Evolutionary conservation across 2,329 filamentous ascomycete genomes (phyloP).

Genomic region (Cordyceps tenuipes): DNA sequence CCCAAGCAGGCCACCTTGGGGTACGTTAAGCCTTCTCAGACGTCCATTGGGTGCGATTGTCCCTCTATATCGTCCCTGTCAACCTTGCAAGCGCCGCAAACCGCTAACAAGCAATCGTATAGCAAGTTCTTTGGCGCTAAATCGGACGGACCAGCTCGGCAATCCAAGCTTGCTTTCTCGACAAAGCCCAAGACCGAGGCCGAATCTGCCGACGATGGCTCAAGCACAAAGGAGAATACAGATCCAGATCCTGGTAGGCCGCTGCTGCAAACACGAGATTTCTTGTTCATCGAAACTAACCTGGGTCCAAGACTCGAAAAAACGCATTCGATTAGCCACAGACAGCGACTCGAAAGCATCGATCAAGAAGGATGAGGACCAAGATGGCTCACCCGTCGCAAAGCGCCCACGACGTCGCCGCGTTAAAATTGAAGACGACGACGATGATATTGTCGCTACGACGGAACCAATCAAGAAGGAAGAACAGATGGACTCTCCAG

Average conservation of each 20-base stretch:
- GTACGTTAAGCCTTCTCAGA: slow-evolving; percentile 73
- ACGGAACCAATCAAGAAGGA: slow-evolving; percentile 28
- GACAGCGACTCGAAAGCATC: slow-evolving; percentile 1
- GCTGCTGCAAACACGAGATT: neutral
- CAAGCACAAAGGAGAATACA: slow-evolving; percentile 29
- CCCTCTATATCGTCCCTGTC: neutral
- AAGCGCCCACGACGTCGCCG: slow-evolving; percentile 47
- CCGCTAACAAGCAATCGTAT: neutral
- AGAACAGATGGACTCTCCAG: slow-evolving; percentile 13
- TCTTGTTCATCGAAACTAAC: neutral
- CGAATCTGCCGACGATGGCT: slow-evolving; percentile 19
- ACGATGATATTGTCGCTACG: slow-evolving; percentile 30
- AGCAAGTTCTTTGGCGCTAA: slow-evolving; percentile 80
- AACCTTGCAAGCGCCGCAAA: neutral
- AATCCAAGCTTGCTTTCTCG: slow-evolving; percentile 72
- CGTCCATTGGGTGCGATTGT: slow-evolving; percentile 59
- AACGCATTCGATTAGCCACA: slow-evolving; percentile 29
- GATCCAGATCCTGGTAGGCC: slow-evolving; percentile 31
- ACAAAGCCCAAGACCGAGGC: slow-evolving; percentile 40
- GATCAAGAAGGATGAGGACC: slow-evolving; percentile 37
- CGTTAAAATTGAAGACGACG: slow-evolving; percentile 44
- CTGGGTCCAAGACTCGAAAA: slow-evolving; percentile 32
- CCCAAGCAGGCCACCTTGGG: slow-evolving; percentile 75
- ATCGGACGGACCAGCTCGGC: slow-evolving; percentile 51
- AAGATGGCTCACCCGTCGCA: slow-evolving; percentile 50